phyloP scores from a whole-genome alignment of 1,139 yeast species.

The Hemisphaericaspora xylofermentans region DNA sequence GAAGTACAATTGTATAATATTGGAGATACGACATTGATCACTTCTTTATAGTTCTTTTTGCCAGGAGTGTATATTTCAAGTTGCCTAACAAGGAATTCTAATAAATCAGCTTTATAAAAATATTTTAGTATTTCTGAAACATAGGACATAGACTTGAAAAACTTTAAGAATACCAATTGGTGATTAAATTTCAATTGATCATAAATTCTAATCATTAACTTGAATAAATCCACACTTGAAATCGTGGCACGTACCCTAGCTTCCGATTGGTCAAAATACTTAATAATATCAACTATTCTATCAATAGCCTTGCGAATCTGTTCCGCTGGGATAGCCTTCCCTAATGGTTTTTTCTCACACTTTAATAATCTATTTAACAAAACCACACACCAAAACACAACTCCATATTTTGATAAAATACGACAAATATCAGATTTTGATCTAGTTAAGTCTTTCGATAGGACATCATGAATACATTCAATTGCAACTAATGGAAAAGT shows the following conservation, averaged over 20 bases:
- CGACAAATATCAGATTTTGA: constrained; percentile 56
- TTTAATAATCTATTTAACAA: constrained; percentile 33
- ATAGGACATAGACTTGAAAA: constrained; percentile 44
- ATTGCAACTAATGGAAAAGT: constrained; percentile 49
- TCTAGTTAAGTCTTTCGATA: constrained; percentile 43
- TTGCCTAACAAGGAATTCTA: constrained; percentile 37
- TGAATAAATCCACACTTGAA: constrained; percentile 46
- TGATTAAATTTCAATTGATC: constrained; percentile 29
- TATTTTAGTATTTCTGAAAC: constrained; percentile 34
- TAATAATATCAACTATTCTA: constrained; percentile 39
- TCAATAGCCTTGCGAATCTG: constrained; percentile 31
- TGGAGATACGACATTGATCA: constrained; percentile 43
- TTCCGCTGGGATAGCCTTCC: constrained; percentile 18
- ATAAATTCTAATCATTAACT: constrained; percentile 41
- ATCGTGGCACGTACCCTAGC: constrained; percentile 40
- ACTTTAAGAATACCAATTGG: constrained; percentile 41
- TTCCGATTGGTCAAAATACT: constrained; percentile 45
- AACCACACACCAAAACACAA: constrained; percentile 50
- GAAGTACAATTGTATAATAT: constrained; percentile 57
- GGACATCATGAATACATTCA: constrained; percentile 44
- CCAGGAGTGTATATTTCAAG: constrained; percentile 30
- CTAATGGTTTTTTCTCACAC: constrained; percentile 4
- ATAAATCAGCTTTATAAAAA: constrained; percentile 41
- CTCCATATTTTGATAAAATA: constrained; percentile 49
- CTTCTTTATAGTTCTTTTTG: constrained; percentile 37